Evolutionary conservation across 495 filamentous ascomycete species (phyloP).

Genomic region (Wilcoxina mikolae): DNA sequence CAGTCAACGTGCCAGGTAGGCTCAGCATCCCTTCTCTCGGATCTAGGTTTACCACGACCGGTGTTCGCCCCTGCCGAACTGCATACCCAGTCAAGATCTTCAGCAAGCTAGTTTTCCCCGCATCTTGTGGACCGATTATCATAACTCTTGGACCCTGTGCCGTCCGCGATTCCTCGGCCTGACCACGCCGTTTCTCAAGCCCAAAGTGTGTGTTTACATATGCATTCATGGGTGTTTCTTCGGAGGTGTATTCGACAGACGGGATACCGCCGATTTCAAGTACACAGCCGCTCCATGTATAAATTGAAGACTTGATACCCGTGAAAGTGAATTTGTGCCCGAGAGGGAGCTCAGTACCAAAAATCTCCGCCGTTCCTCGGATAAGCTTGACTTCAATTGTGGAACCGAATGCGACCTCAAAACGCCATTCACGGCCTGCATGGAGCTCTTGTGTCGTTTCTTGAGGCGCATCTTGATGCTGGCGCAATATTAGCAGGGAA

Average conservation of each 20-base stretch:
- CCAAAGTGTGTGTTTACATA: conserved; percentile 82
- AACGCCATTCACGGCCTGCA: conserved; percentile 65
- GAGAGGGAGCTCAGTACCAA: conserved; percentile 83
- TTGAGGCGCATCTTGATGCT: conserved; percentile 10
- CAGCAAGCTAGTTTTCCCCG: conserved; percentile 71
- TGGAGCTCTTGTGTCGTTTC: conserved; percentile 32
- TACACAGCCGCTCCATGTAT: conserved; percentile 77
- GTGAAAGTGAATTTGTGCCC: conserved; percentile 69
- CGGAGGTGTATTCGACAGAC: conserved; percentile 56
- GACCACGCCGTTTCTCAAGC: conserved; percentile 50
- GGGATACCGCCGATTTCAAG: conserved; percentile 54
- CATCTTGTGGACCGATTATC: conserved; percentile 64
- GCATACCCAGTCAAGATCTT: conserved; percentile 74
- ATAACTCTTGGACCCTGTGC: conserved; percentile 61
- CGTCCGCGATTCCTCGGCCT: conserved; percentile 30
- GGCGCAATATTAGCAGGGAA: not conserved
- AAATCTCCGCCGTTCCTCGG: conserved; percentile 77
- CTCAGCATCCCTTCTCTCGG: conserved; percentile 72
- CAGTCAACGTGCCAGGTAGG: conserved; percentile 72
- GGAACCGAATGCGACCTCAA: conserved; percentile 61
- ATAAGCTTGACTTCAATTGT: conserved; percentile 54
- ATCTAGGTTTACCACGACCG: conserved; percentile 74
- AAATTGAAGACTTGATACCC: conserved; percentile 72
- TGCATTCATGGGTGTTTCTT: conserved; percentile 69
- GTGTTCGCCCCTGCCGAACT: conserved; percentile 57